phyloP scores from a whole-genome alignment of 139 green algal genomes.

The Pycnococcus provasolii region DNA sequence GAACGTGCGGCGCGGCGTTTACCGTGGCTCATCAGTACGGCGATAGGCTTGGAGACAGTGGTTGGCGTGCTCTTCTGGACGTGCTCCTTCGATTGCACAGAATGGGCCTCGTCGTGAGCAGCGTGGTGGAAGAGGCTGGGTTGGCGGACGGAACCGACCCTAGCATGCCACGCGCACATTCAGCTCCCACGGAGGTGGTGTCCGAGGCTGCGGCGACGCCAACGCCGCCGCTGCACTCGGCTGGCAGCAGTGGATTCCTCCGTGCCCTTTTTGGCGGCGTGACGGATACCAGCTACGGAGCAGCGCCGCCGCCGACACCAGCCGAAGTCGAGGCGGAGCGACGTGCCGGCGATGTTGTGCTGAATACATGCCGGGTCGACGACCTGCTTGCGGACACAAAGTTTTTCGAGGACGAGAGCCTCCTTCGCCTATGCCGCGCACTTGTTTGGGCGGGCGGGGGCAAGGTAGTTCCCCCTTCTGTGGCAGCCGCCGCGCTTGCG shows the following conservation, averaged over 20 bases:
- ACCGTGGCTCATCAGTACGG: constrained; percentile 63
- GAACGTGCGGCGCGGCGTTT: constrained; percentile 39
- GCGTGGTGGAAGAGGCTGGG: too few species aligned
- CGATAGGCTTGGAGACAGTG: constrained; percentile 54
- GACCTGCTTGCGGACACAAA: constrained; percentile 75
- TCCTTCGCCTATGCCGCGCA: constrained; percentile 68
- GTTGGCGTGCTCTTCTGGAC: constrained; percentile 79
- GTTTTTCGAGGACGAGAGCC: constrained; percentile 64
- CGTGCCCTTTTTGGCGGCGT: too few species aligned
- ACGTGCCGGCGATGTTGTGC: constrained; percentile 29
- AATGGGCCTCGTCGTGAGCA: constrained; percentile 52
- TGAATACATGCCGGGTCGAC: constrained; percentile 60
- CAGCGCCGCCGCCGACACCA: constrained; percentile 28
- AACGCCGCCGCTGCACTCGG: too few species aligned
- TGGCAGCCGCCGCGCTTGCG: too few species aligned
- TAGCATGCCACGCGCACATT: too few species aligned
- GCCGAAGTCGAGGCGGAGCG: constrained; percentile 27
- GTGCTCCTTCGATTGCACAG: constrained; percentile 67
- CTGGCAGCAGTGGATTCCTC: too few species aligned
- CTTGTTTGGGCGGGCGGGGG: constrained; percentile 52
- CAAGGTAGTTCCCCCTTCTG: neutral
- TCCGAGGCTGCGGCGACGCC: too few species aligned
- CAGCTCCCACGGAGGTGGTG: too few species aligned
- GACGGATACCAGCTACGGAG: neutral
- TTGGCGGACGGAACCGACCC: too few species aligned